Evolutionary conservation across 768 basidiomycete species (phyloP).

Genomic region (Psilocybe tampanensis): DNA sequence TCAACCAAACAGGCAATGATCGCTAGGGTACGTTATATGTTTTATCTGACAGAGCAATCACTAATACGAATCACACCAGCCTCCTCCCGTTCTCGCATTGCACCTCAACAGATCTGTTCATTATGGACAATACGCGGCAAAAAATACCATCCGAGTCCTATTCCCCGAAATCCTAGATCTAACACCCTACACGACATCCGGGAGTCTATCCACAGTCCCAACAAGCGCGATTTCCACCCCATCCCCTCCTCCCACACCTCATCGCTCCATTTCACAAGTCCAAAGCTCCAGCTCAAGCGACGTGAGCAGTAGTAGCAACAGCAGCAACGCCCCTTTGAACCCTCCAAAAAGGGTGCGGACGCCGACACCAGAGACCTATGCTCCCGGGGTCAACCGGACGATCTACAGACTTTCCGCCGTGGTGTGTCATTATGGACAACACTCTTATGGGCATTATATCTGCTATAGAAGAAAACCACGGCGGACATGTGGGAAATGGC

Average conservation of each 20-base stretch:
- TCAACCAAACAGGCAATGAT: constrained; percentile 93
- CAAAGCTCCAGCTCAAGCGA: constrained; percentile 8
- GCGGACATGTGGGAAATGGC: constrained; percentile 42
- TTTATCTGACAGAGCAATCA: neutral
- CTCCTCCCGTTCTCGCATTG: constrained; percentile 83
- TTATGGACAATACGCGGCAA: constrained; percentile 72
- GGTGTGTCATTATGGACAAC: constrained; percentile 92
- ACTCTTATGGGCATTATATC: constrained; percentile 94
- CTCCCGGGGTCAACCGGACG: constrained; percentile 48
- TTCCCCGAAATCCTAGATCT: constrained; percentile 92
- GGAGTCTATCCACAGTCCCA: constrained; percentile 71
- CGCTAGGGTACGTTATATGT: constrained; percentile 67
- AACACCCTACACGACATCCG: constrained; percentile 84
- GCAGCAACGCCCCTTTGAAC: neutral
- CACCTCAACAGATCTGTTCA: constrained; percentile 93
- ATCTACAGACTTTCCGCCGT: constrained; percentile 85
- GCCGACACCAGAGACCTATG: constrained; percentile 56
- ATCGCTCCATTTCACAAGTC: neutral
- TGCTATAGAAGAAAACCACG: constrained; percentile 86
- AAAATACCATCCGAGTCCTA: constrained; percentile 79
- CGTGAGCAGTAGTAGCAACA: neutral
- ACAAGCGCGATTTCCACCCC: constrained; percentile 73
- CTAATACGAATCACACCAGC: constrained; percentile 42
- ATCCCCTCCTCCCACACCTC: constrained; percentile 39
- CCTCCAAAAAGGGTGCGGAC: constrained; percentile 47